These are phyloP conservation scores for Tuber aestivum DNA, from an alignment of 495 filamentous ascomycete genomes.

Conservation along the genomic window DNA sequence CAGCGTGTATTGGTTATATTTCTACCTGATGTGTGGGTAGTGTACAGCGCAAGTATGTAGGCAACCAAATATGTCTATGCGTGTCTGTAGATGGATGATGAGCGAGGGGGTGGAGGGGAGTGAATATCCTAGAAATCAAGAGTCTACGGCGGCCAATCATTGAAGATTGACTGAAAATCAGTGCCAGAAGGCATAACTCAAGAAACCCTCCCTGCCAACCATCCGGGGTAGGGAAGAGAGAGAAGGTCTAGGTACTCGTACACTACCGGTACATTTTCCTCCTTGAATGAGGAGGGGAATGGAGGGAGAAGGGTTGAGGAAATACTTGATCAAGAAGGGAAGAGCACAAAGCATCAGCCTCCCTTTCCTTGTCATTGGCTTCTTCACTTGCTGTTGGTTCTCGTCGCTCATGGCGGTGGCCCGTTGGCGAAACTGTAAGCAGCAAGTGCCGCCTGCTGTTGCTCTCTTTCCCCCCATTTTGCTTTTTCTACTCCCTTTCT, in stretches of 20 bases:
- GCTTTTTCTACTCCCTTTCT: conserved; percentile 27
- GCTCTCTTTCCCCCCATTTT: conserved; percentile 37
- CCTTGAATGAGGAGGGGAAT: not conserved
- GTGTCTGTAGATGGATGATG: not conserved
- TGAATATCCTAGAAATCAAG: not conserved
- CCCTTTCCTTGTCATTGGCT: not conserved
- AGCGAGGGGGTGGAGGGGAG: not conserved
- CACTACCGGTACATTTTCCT: not conserved
- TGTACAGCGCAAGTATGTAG: not conserved
- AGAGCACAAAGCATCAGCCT: conserved; percentile 2
- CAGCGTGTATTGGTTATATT: not conserved
- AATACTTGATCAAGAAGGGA: not conserved
- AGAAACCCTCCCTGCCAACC: not conserved
- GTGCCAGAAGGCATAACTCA: not conserved
- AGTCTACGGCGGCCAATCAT: not conserved
- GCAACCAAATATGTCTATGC: not conserved
- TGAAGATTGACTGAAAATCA: not conserved
- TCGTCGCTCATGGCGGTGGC: conserved; percentile 12
- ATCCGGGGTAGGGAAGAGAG: not conserved
- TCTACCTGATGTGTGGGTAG: not conserved
- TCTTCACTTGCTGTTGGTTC: conserved; percentile 1
- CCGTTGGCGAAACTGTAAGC: conserved; percentile 33
- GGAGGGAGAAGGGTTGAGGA: not conserved
- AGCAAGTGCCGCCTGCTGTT: conserved; percentile 35
- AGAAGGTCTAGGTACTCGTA: not conserved